Conservation (phyloP, 2,329 filamentous ascomycete genomes). For the Rugonectria rugulosa region DNA sequence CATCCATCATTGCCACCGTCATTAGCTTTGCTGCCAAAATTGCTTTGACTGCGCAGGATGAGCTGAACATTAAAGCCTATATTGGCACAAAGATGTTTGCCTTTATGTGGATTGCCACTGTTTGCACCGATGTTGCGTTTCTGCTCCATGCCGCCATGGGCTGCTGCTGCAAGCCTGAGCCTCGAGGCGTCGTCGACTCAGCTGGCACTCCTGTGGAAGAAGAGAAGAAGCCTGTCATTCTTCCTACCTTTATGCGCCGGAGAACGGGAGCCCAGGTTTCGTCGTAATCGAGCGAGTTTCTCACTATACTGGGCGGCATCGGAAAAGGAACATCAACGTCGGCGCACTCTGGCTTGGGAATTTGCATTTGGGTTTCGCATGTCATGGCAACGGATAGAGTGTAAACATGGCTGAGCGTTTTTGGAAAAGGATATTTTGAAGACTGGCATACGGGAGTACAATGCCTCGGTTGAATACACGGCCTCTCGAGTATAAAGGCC, state of each 20-base stretch:
- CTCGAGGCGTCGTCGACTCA: conserved; percentile 20
- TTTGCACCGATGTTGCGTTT: conserved; percentile 72
- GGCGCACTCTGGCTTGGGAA: no score
- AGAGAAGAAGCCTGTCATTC: conserved; percentile 32
- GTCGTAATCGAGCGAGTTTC: conserved; percentile 11
- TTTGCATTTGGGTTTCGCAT: no score
- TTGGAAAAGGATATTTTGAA: no score
- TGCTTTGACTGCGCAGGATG: conserved; percentile 73
- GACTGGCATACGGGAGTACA: no score
- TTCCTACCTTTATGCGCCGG: conserved; percentile 42
- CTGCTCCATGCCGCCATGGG: conserved; percentile 77
- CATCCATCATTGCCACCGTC: conserved; percentile 78
- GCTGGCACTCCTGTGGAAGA: conserved; percentile 20
- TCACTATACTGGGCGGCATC: neutral
- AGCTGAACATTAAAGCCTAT: conserved; percentile 77
- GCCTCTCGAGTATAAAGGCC: no score
- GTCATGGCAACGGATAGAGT: no score
- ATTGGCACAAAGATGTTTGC: conserved; percentile 79
- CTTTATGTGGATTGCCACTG: conserved; percentile 88
- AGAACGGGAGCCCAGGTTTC: conserved; percentile 31
- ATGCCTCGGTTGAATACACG: no score
- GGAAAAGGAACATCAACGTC: neutral
- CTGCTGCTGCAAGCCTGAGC: conserved; percentile 69
- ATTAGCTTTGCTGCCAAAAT: conserved; percentile 85
- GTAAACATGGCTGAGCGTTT: no score